Evolutionary conservation across 768 basidiomycete species (phyloP).

Genomic region (Leccinum truebloodii): DNA sequence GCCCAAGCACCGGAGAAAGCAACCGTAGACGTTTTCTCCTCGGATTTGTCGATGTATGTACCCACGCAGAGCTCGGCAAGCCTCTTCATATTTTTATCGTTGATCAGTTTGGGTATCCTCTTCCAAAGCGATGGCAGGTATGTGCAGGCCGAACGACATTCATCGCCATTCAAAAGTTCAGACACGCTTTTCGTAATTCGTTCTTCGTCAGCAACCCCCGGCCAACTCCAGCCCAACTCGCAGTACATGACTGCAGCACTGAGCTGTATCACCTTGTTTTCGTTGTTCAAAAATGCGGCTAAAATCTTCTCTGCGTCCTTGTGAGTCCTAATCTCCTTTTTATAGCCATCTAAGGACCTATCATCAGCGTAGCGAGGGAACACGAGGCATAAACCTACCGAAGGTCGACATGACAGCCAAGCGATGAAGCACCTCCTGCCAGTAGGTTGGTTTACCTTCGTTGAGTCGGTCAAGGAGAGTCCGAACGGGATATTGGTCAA

Average conservation of each 20-base stretch:
- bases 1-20: constrained; percentile 27
- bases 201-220: constrained; percentile 3
- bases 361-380: background rate
- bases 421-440: constrained; percentile 22
- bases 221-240: constrained; percentile 26
- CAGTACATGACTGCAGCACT: constrained; percentile 28
- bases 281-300: background rate
- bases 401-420: constrained; percentile 33
- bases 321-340: constrained; percentile 8
- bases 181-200: constrained; percentile 13
- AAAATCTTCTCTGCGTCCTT: constrained; percentile 9
- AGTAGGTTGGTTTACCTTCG: background rate
- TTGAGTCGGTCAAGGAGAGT: constrained; percentile 21
- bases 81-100: constrained; percentile 16
- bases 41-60: background rate
- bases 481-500: constrained; percentile 21
- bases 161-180: constrained; percentile 11
- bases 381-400: constrained; percentile 11
- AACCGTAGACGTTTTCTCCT: constrained; percentile 20
- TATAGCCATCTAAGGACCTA: constrained; percentile 6
- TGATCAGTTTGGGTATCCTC: constrained; percentile 13
- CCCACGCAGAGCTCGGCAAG: constrained; percentile 23
- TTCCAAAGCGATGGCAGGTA: constrained; percentile 33
- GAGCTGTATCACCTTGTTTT: constrained; percentile 16
- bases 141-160: constrained; percentile 25